A percentile compares a stretch with the other conserved stretches of the same genome.
Conservation (phyloP, 2,329 filamentous ascomycete species). For the Alternaria longipes region DNA sequence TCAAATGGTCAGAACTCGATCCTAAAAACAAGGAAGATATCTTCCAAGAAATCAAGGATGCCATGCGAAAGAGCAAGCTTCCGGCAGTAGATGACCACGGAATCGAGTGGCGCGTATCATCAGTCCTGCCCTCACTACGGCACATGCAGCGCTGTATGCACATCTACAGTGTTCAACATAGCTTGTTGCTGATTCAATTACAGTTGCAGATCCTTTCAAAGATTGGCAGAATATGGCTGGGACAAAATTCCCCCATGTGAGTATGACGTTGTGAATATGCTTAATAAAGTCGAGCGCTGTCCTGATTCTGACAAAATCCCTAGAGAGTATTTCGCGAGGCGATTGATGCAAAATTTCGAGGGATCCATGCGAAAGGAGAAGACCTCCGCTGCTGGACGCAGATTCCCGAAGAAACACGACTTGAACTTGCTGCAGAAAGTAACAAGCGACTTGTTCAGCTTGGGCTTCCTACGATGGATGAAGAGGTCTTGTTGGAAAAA, state of each 20-base stretch:
- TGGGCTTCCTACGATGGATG: constrained; percentile 9
- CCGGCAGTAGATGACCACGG: constrained; percentile 2
- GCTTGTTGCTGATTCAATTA: not conserved
- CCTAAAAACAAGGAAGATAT: not conserved
- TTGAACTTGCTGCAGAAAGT: constrained; percentile 3
- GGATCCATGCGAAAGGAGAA: not conserved
- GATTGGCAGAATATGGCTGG: not conserved
- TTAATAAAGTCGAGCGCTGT: not conserved
- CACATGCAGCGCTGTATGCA: constrained; percentile 10
- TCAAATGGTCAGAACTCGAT: constrained; percentile 3
- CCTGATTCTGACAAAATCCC: not conserved
- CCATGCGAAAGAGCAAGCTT: not conserved
- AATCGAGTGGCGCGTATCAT: constrained; percentile 13
- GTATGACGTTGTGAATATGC: not conserved
- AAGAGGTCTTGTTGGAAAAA: constrained; percentile 9
- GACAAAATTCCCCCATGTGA: not conserved
- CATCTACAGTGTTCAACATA: not conserved
- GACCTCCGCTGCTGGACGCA: constrained; percentile 14
- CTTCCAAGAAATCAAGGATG: not conserved
- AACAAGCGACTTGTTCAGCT: constrained; percentile 6
- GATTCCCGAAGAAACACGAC: constrained; percentile 7
- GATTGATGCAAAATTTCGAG: constrained; percentile 1
- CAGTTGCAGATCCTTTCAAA: not conserved
- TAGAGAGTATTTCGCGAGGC: constrained; percentile 10
- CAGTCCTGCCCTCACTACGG: constrained; percentile 11